These are phyloP conservation scores for Moesziomyces parantarcticus DNA, from an alignment of 1,284 basidiomycete genomes.

Conservation along the genomic window DNA sequence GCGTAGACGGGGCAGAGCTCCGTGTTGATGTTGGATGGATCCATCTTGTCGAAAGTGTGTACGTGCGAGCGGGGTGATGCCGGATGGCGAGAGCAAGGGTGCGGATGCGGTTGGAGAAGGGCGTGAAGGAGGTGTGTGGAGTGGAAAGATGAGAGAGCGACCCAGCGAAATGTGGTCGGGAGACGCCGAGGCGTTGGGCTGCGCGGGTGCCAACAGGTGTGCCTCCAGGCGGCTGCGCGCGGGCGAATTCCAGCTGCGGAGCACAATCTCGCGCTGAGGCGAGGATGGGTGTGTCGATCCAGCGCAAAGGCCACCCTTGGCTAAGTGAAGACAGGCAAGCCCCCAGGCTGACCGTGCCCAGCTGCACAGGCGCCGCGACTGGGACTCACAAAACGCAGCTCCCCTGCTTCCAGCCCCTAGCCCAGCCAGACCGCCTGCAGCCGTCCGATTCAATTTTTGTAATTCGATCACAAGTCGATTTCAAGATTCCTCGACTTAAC, in stretches of 20 bases:
- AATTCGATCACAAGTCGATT: too few species aligned
- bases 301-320: constrained; percentile 43
- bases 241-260: constrained; percentile 9
- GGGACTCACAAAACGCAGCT: not conserved
- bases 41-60: constrained; percentile 41
- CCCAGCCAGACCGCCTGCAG: not conserved
- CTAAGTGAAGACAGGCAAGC: constrained; percentile 7
- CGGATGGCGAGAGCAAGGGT: constrained; percentile 1
- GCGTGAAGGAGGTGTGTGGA: constrained; percentile 13
- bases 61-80: not conserved
- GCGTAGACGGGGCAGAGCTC: constrained; percentile 71
- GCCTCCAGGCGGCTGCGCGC: not conserved
- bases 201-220: constrained; percentile 14
- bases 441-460: not conserved
- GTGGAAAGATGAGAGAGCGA: constrained; percentile 9
- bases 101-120: constrained; percentile 12
- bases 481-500: too few species aligned
- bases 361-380: not conserved
- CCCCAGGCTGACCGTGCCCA: too few species aligned
- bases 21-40: constrained; percentile 58
- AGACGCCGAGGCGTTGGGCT: constrained; percentile 4
- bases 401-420: not conserved
- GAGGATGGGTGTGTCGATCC: not conserved
- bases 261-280: not conserved
- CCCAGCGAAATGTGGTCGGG: not conserved